A percentile compares a stretch with the other conserved stretches of the same genome.
Evolutionary conservation across 108 stramenopile species (phyloP).

Genomic region (Fragilaria radians): DNA sequence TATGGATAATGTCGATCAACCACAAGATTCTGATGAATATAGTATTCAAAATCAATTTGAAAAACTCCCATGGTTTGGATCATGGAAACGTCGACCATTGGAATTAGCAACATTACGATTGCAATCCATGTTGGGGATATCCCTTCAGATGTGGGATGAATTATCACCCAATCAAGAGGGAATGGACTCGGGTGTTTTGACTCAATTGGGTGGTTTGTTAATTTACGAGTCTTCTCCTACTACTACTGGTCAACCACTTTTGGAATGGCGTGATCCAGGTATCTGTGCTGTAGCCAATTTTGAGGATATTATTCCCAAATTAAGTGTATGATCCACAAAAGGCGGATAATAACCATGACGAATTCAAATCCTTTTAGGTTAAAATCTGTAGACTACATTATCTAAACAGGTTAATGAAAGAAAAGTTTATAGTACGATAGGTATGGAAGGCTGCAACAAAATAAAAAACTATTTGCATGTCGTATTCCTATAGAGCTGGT

Average conservation of each 20-base stretch:
- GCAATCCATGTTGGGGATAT: slow-evolving; percentile 85
- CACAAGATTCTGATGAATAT: slow-evolving; percentile 34
- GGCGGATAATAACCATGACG: no score
- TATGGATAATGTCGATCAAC: no score
- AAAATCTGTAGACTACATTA: no score
- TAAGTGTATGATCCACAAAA: slow-evolving; percentile 4
- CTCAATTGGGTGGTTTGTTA: slow-evolving; percentile 80
- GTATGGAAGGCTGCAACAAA: no score
- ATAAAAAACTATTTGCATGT: no score
- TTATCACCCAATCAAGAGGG: slow-evolving; percentile 67
- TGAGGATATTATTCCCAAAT: slow-evolving; percentile 65
- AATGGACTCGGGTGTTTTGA: slow-evolving; percentile 66
- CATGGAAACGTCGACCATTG: slow-evolving; percentile 79
- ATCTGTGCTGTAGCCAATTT: slow-evolving; percentile 87
- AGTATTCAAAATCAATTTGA: slow-evolving; percentile 61
- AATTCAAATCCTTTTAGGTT: no score
- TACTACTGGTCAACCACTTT: slow-evolving; percentile 29
- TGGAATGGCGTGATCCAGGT: slow-evolving; percentile 77
- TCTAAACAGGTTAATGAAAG: no score
- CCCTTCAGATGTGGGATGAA: slow-evolving; percentile 74
- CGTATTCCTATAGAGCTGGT: background rate
- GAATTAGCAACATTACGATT: slow-evolving; percentile 86
- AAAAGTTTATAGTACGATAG: no score
- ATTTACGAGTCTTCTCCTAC: slow-evolving; percentile 48
- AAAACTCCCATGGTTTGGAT: slow-evolving; percentile 75